A percentile compares a stretch with the other conserved stretches of the same genome.
These are phyloP conservation scores for Boletus insuetus DNA, from an alignment of 768 basidiomycete genomes.

Conservation along the genomic window DNA sequence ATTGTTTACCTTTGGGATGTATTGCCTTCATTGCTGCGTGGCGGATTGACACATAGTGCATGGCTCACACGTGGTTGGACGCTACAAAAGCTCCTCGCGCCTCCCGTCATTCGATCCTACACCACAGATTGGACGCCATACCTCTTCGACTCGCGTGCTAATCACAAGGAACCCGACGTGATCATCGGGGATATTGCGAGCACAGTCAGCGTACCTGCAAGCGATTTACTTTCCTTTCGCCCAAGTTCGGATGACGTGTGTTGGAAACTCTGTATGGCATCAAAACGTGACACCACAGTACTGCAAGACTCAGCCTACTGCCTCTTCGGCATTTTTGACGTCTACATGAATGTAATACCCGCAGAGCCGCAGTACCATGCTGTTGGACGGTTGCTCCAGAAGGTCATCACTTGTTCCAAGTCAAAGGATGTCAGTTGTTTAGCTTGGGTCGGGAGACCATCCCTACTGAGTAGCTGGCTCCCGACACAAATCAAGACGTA, in stretches of 20 bases:
- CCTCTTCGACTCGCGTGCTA: background rate
- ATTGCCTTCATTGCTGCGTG: background rate
- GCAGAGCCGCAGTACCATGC: conserved; percentile 1
- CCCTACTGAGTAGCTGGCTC: background rate
- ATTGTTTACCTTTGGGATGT: conserved; percentile 10
- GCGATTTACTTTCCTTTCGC: background rate
- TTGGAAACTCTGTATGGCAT: conserved; percentile 10
- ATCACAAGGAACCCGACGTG: conserved; percentile 4
- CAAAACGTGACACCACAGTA: background rate
- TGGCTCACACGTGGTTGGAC: conserved; percentile 13
- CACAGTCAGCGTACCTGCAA: background rate
- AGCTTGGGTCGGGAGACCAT: conserved; percentile 1
- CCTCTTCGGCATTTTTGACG: conserved; percentile 5
- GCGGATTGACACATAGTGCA: background rate
- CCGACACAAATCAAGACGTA: conserved; percentile 1
- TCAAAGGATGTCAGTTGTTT: background rate
- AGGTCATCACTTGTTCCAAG: conserved; percentile 3
- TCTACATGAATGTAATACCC: background rate
- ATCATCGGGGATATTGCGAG: conserved; percentile 2
- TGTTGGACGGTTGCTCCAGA: conserved; percentile 1
- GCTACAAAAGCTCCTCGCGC: conserved; percentile 11
- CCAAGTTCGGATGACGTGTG: background rate
- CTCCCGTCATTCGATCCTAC: background rate
- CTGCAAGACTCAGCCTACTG: conserved; percentile 4
- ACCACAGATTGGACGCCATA: conserved; percentile 5